phyloP scores from a whole-genome alignment of 2,329 filamentous ascomycete genomes.

The Gnomoniopsis smithogilvyi region DNA sequence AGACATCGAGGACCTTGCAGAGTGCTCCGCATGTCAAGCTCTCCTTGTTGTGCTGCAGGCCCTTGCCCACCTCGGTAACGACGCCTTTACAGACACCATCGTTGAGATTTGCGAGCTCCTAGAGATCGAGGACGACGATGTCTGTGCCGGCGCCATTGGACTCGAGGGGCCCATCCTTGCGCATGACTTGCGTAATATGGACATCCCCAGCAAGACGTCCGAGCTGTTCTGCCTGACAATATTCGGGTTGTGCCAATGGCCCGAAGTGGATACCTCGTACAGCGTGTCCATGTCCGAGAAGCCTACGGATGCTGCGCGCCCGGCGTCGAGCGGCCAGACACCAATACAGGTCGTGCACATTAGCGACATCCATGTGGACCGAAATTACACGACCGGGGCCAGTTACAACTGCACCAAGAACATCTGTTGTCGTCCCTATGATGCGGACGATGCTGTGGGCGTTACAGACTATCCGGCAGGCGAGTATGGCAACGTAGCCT shows the following conservation, averaged over 20 bases:
- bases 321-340: constrained; percentile 38
- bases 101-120: constrained; percentile 29
- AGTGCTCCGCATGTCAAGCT: constrained; percentile 14
- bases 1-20: constrained; percentile 14
- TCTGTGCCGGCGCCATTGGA: constrained; percentile 50
- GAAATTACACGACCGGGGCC: constrained; percentile 49
- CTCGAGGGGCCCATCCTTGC: constrained; percentile 53
- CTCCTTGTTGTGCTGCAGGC: constrained; percentile 12
- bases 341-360: constrained; percentile 56
- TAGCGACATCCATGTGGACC: constrained; percentile 59
- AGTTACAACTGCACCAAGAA: constrained; percentile 55
- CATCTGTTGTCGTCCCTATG: constrained; percentile 56
- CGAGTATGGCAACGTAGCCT: constrained; percentile 49
- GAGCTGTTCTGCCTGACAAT: constrained; percentile 50
- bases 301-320: constrained; percentile 30
- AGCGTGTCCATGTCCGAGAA: constrained; percentile 43
- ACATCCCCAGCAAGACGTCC: constrained; percentile 45
- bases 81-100: constrained; percentile 33
- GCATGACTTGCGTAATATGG: constrained; percentile 43
- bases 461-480: constrained; percentile 47
- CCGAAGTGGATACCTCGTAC: constrained; percentile 38
- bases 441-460: constrained; percentile 42
- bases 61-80: constrained; percentile 21
- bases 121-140: constrained; percentile 50
- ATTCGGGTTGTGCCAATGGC: constrained; percentile 51